phyloP scores from a whole-genome alignment of 805 yeast species.

The Starmerella riodocensis region DNA sequence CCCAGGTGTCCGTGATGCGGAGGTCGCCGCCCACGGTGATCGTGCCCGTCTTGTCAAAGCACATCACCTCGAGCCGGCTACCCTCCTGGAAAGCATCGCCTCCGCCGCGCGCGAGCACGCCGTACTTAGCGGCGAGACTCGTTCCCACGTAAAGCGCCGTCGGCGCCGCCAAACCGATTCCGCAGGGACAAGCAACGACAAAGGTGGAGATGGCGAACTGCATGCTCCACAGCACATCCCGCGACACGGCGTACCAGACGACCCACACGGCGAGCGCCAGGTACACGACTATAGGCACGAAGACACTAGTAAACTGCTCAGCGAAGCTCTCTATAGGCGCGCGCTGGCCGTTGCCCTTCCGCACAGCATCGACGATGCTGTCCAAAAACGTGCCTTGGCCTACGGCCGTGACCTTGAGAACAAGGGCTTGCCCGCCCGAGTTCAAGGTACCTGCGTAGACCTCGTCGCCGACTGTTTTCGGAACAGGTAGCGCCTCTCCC shows the following conservation, averaged over 20 bases:
- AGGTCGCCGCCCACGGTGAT: conserved; percentile 52
- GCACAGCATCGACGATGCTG: conserved; percentile 53
- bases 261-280: conserved; percentile 54
- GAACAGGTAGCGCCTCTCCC: conserved; percentile 61
- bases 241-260: conserved; percentile 55
- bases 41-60: conserved; percentile 73
- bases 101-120: conserved; percentile 66
- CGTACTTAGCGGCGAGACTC: conserved; percentile 64
- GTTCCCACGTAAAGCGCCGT: conserved; percentile 71
- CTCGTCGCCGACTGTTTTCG: conserved; percentile 47
- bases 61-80: conserved; percentile 45
- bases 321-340: conserved; percentile 66
- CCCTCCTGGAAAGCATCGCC: conserved; percentile 76
- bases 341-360: conserved; percentile 58
- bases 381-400: conserved; percentile 57
- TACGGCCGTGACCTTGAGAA: conserved; percentile 43
- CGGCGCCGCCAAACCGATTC: conserved; percentile 74
- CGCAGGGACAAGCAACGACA: conserved; percentile 79
- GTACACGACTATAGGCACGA: conserved; percentile 55
- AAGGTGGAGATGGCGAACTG: conserved; percentile 68
- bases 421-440: conserved; percentile 40
- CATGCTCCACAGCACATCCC: conserved; percentile 67
- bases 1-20: conserved; percentile 38
- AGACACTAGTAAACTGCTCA: conserved; percentile 52
- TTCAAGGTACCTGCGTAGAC: conserved; percentile 63